Percentiles rank a stretch among this genome's conserved stretches.
Conservation (phyloP, 2,329 filamentous ascomycete species). For the Rutstroemia sydowiana region DNA sequence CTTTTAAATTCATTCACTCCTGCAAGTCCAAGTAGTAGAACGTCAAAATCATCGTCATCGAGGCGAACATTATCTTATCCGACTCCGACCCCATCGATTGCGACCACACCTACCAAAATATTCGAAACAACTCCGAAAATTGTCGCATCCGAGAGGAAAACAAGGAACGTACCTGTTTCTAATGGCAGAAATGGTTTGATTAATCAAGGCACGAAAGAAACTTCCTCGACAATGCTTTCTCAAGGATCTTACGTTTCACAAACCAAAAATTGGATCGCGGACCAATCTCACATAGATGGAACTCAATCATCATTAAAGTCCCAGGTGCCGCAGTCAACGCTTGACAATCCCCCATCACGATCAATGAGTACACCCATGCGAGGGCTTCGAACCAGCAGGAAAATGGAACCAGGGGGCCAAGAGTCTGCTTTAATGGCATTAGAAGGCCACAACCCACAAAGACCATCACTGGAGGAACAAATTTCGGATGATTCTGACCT, state of each 20-base stretch:
- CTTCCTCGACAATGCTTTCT: slow-evolving; percentile 25
- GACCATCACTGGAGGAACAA: slow-evolving; percentile 21
- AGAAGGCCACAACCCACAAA: slow-evolving; percentile 18
- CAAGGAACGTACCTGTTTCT: slow-evolving; percentile 10
- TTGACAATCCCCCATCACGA: slow-evolving; percentile 13
- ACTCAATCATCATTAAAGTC: not conserved
- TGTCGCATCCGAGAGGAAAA: not conserved
- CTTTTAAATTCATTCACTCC: slow-evolving; percentile 4
- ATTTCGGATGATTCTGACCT: slow-evolving; percentile 29
- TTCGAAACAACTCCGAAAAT: not conserved
- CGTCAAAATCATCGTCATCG: slow-evolving; percentile 3
- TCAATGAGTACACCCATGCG: slow-evolving; percentile 25
- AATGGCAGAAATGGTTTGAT: slow-evolving; percentile 13
- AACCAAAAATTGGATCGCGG: slow-evolving; percentile 26
- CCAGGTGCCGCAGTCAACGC: slow-evolving; percentile 6
- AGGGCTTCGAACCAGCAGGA: slow-evolving; percentile 22
- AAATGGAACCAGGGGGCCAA: slow-evolving; percentile 14
- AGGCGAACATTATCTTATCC: slow-evolving; percentile 10
- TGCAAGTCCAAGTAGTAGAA: not conserved
- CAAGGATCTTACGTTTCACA: slow-evolving; percentile 17
- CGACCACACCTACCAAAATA: not conserved
- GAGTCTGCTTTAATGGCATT: slow-evolving; percentile 21
- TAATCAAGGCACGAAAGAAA: slow-evolving; percentile 14
- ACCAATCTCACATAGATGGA: slow-evolving; percentile 18
- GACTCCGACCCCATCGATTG: not conserved